Conservation (phyloP, 257 asterid species). For the Lycium ferocissimum region DNA sequence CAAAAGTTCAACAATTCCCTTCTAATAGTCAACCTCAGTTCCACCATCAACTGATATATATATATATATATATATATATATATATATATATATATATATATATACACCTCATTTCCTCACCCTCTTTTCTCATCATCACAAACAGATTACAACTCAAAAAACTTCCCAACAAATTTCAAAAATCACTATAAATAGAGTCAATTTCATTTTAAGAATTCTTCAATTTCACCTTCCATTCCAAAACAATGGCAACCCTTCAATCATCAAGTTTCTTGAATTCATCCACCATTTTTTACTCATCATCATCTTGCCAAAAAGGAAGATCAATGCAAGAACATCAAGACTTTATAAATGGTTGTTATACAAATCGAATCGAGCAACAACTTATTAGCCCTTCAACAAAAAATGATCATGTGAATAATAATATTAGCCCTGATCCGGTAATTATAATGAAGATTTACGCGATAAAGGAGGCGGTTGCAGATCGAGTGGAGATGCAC, state of each 20-base stretch:
- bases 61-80: no score
- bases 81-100: no score
- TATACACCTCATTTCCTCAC: neutral
- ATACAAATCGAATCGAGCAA: neutral
- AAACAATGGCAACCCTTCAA: constrained; percentile 37
- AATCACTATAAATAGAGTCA: neutral
- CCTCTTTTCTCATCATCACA: neutral
- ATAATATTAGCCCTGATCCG: neutral
- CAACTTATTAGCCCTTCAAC: neutral
- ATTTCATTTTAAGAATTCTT: neutral
- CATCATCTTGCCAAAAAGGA: neutral
- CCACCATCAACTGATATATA: neutral
- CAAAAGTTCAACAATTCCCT: no score
- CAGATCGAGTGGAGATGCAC: constrained; percentile 69
- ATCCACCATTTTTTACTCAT: neutral
- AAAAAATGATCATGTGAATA: neutral
- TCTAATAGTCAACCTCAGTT: no score
- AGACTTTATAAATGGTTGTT: neutral
- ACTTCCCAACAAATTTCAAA: neutral
- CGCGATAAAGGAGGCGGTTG: constrained; percentile 55
- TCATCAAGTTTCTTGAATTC: neutral
- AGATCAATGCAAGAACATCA: neutral
- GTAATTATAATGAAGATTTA: constrained; percentile 43
- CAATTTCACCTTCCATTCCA: neutral
- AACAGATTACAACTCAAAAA: neutral